phyloP scores from a whole-genome alignment of 176 grass and related monocot species.

The Ampelocalamus luodianensis region DNA sequence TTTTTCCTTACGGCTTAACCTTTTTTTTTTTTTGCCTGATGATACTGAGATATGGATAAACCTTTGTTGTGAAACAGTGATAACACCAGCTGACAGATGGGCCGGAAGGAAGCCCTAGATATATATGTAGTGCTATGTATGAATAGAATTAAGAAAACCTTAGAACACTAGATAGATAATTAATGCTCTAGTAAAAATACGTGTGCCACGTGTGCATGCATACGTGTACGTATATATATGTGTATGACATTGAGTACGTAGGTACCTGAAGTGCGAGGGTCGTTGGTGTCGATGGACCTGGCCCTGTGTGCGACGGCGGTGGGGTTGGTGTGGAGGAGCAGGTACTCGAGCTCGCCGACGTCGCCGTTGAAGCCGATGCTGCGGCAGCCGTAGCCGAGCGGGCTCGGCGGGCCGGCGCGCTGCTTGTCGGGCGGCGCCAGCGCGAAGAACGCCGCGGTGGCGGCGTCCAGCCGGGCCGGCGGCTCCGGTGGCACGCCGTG shows the following conservation, averaged over 20 bases:
- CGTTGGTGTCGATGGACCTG: constrained; percentile 56
- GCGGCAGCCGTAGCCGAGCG: constrained; percentile 81
- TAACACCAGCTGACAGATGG: constrained; percentile 3
- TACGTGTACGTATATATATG: not conserved
- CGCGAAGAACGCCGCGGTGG: constrained; percentile 63
- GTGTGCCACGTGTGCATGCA: constrained; percentile 22
- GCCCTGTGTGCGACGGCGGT: constrained; percentile 67
- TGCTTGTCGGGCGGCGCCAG: constrained; percentile 59
- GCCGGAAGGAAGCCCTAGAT: not conserved
- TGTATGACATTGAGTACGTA: not conserved
- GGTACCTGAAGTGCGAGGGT: constrained; percentile 81
- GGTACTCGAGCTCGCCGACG: constrained; percentile 92
- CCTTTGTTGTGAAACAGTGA: not conserved
- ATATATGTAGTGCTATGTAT: not conserved
- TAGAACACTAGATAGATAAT: not conserved
- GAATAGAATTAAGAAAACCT: not conserved
- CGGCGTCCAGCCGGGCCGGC: constrained; percentile 60
- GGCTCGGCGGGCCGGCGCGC: constrained; percentile 77
- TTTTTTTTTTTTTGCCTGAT: not conserved
- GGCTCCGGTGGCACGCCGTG: constrained; percentile 54
- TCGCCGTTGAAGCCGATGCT: constrained; percentile 91
- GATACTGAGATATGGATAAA: not conserved
- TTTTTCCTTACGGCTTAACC: not conserved
- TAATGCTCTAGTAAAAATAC: constrained; percentile 12
- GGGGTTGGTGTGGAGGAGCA: constrained; percentile 78